Percentiles rank a stretch among this genome's conserved stretches.
These are phyloP conservation scores for Aurantiochytrium sp. DNA, from an alignment of 108 stramenopile genomes.

Conservation along the genomic window DNA sequence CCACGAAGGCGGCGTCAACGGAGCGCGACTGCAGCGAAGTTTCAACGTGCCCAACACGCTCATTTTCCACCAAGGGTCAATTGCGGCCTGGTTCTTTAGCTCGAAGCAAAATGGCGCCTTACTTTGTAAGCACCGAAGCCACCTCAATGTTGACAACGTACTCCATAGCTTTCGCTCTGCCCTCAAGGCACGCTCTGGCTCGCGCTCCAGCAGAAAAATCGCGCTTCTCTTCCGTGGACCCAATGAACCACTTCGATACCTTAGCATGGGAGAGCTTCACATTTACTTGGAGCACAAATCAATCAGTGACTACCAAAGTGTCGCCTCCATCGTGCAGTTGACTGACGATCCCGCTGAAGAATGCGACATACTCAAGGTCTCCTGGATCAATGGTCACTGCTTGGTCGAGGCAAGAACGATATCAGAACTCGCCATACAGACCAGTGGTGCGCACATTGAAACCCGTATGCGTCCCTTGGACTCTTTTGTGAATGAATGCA, in stretches of 20 bases:
- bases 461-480: background rate
- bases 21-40: background rate
- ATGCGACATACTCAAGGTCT: background rate
- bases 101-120: background rate
- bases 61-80: background rate
- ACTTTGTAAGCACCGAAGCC: background rate
- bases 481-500: background rate
- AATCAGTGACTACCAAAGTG: background rate
- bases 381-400: background rate
- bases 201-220: background rate
- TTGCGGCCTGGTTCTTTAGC: background rate
- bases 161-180: background rate
- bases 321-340: background rate
- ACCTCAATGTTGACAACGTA: background rate
- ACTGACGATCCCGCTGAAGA: background rate
- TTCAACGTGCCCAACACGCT: background rate
- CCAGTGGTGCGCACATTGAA: background rate
- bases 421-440: background rate
- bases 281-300: background rate
- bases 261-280: background rate
- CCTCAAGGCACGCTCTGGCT: too few species aligned
- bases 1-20: background rate
- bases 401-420: background rate
- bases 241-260: background rate
- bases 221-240: background rate